Conservation (phyloP, 257 asterid genomes). For the Oldenlandia corymbosa region DNA sequence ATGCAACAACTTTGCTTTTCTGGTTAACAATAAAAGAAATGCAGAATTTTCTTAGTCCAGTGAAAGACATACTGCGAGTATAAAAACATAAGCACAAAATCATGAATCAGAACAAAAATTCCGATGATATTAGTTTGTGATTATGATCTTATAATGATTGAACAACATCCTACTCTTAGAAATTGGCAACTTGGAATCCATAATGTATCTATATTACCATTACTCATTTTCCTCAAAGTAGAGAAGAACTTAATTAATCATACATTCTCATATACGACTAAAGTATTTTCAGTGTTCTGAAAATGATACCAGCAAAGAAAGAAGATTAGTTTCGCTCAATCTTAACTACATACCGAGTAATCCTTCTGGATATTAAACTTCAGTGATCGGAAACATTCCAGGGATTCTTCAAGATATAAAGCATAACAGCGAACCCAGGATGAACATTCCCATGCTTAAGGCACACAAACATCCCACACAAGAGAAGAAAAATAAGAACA, state of each 20-base stretch:
- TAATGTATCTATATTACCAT: too few relatives aligned
- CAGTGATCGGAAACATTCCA: constrained; percentile 58
- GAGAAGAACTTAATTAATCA: neutral
- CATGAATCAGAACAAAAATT: too few relatives aligned
- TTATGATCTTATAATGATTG: neutral
- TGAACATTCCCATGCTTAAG: constrained; percentile 74
- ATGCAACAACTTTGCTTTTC: constrained; percentile 57
- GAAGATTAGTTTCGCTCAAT: neutral
- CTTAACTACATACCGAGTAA: constrained; percentile 37
- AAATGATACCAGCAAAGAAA: neutral
- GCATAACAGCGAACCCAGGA: constrained; percentile 66
- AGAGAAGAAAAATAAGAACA: too few relatives aligned
- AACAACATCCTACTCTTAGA: neutral
- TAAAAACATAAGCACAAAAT: too few relatives aligned
- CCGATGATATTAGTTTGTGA: neutral
- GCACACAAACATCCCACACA: too few relatives aligned
- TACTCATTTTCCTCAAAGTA: neutral
- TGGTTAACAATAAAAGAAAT: constrained; percentile 14
- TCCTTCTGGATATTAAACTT: constrained; percentile 66
- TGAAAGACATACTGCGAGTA: neutral
- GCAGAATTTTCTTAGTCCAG: neutral
- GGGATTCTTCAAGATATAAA: constrained; percentile 67
- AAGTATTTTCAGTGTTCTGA: neutral
- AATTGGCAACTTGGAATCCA: neutral
- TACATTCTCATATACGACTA: neutral